Percentiles rank a stretch among this genome's conserved stretches.
phyloP scores from a whole-genome alignment of 73 alveolate species.

The Paramecium pentaurelia region DNA sequence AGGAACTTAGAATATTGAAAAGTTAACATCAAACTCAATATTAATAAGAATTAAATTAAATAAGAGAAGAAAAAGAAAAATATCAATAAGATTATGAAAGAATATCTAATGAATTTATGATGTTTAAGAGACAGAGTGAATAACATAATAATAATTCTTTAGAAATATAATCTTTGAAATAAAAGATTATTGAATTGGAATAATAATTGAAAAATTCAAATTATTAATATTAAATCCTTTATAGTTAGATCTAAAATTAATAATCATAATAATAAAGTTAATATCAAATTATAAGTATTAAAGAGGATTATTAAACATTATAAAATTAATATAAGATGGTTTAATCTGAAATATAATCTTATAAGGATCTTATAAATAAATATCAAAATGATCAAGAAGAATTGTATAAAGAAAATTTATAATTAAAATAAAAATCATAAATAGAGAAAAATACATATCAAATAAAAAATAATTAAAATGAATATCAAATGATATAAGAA shows the following conservation, averaged over 20 bases:
- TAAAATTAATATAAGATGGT: not conserved
- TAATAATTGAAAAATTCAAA: not conserved
- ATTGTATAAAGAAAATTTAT: not conserved
- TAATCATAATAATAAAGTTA: not conserved
- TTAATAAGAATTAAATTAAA: not conserved
- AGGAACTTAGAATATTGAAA: not conserved
- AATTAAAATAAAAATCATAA: not conserved
- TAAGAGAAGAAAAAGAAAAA: not conserved
- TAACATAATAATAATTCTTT: not conserved
- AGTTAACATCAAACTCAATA: not conserved
- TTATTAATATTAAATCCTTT: not conserved
- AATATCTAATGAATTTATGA: slow-evolving; percentile 6
- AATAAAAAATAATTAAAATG: not conserved
- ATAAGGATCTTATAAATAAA: not conserved
- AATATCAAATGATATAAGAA: not conserved
- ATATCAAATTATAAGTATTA: not conserved
- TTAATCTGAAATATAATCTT: not conserved
- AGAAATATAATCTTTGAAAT: not conserved
- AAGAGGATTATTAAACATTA: not conserved
- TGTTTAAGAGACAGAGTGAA: not conserved
- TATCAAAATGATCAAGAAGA: not conserved
- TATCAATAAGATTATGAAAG: not conserved
- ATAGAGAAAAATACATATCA: not conserved
- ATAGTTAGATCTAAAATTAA: not conserved
- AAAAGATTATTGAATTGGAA: not conserved